Percentiles rank a stretch among this genome's conserved stretches.
phyloP scores from a whole-genome alignment of 495 filamentous ascomycete genomes.

The Talaromyces stipitatus region DNA sequence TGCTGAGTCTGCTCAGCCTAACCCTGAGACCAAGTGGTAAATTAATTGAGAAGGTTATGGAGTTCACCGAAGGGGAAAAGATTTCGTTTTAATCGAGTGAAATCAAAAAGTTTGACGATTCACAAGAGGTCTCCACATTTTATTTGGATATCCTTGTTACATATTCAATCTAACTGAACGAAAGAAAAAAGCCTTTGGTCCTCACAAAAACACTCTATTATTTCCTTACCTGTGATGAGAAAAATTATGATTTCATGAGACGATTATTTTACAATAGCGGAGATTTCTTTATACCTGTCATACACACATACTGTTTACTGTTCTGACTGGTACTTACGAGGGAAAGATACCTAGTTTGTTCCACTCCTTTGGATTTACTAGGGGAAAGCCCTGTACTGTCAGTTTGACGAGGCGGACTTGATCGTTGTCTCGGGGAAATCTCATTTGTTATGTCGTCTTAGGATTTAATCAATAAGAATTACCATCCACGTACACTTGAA shows the following conservation, averaged over 20 bases:
- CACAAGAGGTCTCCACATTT: no score
- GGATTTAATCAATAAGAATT: conserved; percentile 6
- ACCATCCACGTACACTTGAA: neutral
- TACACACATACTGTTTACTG: conserved; percentile 20
- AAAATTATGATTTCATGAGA: conserved; percentile 3
- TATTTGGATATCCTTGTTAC: neutral
- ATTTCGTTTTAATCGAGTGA: neutral
- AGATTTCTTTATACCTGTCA: conserved; percentile 6
- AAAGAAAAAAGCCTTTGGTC: neutral
- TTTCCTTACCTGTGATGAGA: neutral
- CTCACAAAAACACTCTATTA: neutral
- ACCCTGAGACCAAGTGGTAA: conserved; percentile 60
- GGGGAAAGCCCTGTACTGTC: conserved; percentile 94
- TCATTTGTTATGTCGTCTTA: conserved; percentile 27
- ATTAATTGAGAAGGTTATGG: conserved; percentile 16
- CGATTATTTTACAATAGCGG: neutral
- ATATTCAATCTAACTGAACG: neutral
- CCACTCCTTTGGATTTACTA: conserved; percentile 36
- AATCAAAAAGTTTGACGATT: neutral
- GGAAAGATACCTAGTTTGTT: conserved; percentile 82
- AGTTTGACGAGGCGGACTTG: conserved; percentile 53
- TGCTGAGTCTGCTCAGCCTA: conserved; percentile 47
- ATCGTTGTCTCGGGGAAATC: conserved; percentile 51
- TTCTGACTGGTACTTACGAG: conserved; percentile 81
- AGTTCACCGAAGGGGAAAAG: conserved; percentile 5